A percentile compares a stretch with the other conserved stretches of the same genome.
phyloP scores from a whole-genome alignment of 2,329 filamentous ascomycete species.

The Metarhizium anisopliae region DNA sequence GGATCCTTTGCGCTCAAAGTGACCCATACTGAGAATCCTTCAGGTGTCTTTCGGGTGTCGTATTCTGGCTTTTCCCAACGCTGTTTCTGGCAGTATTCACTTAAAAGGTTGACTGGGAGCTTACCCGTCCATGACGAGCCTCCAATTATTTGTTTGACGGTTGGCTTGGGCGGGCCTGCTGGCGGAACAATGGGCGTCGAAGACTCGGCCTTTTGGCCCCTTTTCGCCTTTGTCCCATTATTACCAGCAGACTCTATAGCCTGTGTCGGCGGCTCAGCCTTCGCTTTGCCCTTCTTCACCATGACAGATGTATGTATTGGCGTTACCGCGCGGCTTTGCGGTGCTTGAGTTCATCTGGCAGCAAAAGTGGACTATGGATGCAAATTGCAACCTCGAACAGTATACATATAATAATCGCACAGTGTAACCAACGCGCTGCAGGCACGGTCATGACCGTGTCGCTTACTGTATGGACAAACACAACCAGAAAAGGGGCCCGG shows the following conservation, averaged over 20 bases:
- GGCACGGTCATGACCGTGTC: background rate
- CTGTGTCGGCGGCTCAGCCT: constrained; percentile 30
- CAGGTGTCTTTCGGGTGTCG: constrained; percentile 64
- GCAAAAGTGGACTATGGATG: background rate
- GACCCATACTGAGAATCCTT: constrained; percentile 73
- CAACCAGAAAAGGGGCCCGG: background rate
- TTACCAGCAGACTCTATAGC: constrained; percentile 37
- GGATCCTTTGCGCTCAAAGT: constrained; percentile 66
- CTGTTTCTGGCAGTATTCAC: constrained; percentile 91
- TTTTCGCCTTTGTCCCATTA: constrained; percentile 38
- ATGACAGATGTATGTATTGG: constrained; percentile 18
- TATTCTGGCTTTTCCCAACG: constrained; percentile 95
- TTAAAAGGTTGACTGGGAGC: constrained; percentile 83
- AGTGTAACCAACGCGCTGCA: background rate
- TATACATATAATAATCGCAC: background rate
- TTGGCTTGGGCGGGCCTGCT: constrained; percentile 46
- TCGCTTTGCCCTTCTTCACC: constrained; percentile 46
- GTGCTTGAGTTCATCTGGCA: background rate
- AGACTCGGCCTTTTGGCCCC: constrained; percentile 23
- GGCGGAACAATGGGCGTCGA: constrained; percentile 23
- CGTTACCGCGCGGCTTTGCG: background rate
- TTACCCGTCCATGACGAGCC: constrained; percentile 97
- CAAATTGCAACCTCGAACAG: background rate
- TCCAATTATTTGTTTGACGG: constrained; percentile 75
- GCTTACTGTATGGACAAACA: background rate